Evolutionary conservation across 2,329 filamentous ascomycete species (phyloP), one percentile per base, ranked within the genome.

Genomic region (Teratosphaeria nubilosa): DNA sequence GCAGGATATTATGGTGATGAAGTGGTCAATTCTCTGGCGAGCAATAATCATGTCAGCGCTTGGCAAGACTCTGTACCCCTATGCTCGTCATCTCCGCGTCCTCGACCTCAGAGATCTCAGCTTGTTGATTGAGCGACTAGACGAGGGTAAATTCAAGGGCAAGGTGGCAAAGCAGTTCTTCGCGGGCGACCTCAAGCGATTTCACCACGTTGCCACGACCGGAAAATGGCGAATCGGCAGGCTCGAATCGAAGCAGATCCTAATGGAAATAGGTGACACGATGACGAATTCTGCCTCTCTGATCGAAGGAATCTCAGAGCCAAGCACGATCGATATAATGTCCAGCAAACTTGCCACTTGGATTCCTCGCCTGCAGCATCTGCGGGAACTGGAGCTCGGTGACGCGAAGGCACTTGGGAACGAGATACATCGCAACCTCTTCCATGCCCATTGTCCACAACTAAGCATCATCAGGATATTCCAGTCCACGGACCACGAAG

Each of bases 1-100:
- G 55, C 76, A 78, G 62, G 73, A 79, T 34, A 64, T 76, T 30
- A 72, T 75, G n/a, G 74, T 79, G 22, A 76, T 77, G 56, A 81
- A 81, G 71, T 86, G 83, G 80, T 81, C 83, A 1, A 77, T 81
- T 6, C 70, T 88, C 54, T 90, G 87, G 87, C 80, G 81, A 55
- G 85, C 85, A 1, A 82, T 90, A 63, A 81, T 87, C 58, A 74
- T 84, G 7, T 90, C 86, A 9, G 83, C 83, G 58, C 72, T 86
- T 51, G 81, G 79, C 25, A 73, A 76, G 62, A 88, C 86, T 0
- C 73, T 82, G 20, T 86, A 84, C 61, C 86, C 86, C 0, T 91
- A 91, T 68, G 87, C 82, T 65, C 77, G 82, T 41, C 88, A 87
- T 70, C 81, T 90, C 57, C 82, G 80, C 58, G 76, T 78, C 27